Base-by-base conservation (phyloP, 2,329 filamentous ascomycete genomes). In the Exophiala mesophila region DNA sequence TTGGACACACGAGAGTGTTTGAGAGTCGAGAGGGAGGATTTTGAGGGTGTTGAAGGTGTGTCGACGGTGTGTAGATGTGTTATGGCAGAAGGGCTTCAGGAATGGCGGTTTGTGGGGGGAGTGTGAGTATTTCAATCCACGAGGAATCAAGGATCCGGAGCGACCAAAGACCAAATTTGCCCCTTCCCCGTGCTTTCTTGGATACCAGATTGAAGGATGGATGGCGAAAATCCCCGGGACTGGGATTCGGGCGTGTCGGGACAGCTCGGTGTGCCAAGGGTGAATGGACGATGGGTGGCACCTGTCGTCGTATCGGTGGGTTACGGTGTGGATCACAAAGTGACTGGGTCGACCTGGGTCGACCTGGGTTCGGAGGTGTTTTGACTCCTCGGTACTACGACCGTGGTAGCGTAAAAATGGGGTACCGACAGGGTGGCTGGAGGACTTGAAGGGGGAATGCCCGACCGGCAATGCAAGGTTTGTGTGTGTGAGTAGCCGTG, bases 161-260 rank as follows among this genome's bases (percentile, higher is more conserved):
- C 31, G 29, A 15, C 28, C 20, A 23, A 16, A 40, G 29, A 15
- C 28, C 20, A 23, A 16, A 32, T 23, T 41, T 31, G 39, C 38
- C 48, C 48, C 48, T 48, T 48, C 45, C 39, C 48, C 45, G 45
- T 51, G 44, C 36, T 45, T 42, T n/a, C 19, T 31, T 40, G 15
- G 17, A 34, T 34, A 12, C 18, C 18, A 34, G 12, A 15, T 17
- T 15, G 32, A 34, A 18, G 17, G n/a, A 5, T 6, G 32, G 32
- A 34, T 34, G 32, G 32, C 32, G 32, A 34, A 34, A 34, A 34
- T 34, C 32, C 32, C 13, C 23, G 23, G 23, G 29, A 32, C 7
- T 34, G 15, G 32, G 32, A 19, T 19, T 15, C 17, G 32, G 6
- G 7, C 7, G 23, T 26, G 12, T 26, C 23, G 23, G 23, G 23